Percentiles rank a stretch among this genome's conserved stretches.
These are phyloP conservation scores for Mimosa bimucronata DNA, from an alignment of 306 rosid species.

Conservation along the genomic window DNA sequence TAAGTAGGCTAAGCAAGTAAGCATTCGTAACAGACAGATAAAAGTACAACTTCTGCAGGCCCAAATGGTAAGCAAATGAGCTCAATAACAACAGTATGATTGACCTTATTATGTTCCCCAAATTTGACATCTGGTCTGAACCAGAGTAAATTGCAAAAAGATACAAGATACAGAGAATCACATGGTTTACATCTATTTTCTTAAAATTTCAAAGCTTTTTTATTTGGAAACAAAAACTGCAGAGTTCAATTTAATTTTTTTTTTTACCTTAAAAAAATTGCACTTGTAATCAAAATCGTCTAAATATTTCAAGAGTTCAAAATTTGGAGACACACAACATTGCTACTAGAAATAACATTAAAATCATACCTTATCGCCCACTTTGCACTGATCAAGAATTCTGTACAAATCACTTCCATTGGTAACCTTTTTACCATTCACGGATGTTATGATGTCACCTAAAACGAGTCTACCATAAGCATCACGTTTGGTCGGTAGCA, in stretches of 20 bases:
- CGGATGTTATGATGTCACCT: neutral
- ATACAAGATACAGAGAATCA: neutral
- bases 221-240: neutral
- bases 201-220: neutral
- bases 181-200: neutral
- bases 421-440: slow-evolving; percentile 1
- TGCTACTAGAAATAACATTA: neutral
- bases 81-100: neutral
- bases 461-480: neutral
- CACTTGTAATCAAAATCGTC: neutral
- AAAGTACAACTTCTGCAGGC: neutral
- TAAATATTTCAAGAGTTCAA: neutral
- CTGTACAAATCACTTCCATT: slow-evolving; percentile 10
- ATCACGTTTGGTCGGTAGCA: neutral
- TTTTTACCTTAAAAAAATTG: neutral
- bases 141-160: neutral
- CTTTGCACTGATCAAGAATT: slow-evolving; percentile 7
- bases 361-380: neutral
- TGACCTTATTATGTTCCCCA: neutral
- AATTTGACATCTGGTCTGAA: neutral
- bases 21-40: neutral
- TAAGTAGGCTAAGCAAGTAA: neutral
- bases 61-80: neutral
- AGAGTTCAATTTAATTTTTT: neutral
- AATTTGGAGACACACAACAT: neutral